These are phyloP conservation scores for Ajuga chamaepitys DNA, from an alignment of 257 asterid genomes.

Conservation along the genomic window DNA sequence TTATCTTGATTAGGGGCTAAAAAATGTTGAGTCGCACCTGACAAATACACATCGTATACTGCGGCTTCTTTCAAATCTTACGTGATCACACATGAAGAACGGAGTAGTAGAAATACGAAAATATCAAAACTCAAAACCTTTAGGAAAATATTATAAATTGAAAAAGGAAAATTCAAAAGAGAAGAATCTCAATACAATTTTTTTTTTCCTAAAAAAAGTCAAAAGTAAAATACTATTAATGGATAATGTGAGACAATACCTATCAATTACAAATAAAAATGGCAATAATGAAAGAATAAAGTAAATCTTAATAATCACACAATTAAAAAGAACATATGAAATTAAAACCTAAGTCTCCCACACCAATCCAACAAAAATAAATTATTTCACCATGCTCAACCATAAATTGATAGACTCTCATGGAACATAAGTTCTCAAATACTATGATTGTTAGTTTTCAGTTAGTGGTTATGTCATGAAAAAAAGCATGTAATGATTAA, in stretches of 20 bases:
- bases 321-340: constrained; percentile 8
- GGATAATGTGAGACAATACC: constrained; percentile 4
- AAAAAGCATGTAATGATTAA: constrained; percentile 19
- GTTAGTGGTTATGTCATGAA: constrained; percentile 16
- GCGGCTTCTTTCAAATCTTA: too few species aligned
- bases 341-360: constrained; percentile 11
- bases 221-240: too few species aligned
- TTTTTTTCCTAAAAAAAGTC: too few species aligned
- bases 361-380: constrained; percentile 24
- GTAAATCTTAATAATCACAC: not conserved
- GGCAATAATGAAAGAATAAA: constrained; percentile 7
- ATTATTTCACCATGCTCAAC: constrained; percentile 20
- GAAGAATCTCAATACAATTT: too few species aligned
- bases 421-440: constrained; percentile 19
- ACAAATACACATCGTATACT: too few species aligned
- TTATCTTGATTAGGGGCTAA: too few species aligned
- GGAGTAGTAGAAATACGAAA: too few species aligned
- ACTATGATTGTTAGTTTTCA: constrained; percentile 18
- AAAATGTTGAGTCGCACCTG: too few species aligned
- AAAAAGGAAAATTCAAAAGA: too few species aligned
- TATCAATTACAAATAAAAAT: not conserved
- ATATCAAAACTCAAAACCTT: too few species aligned
- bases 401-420: constrained; percentile 13
- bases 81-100: too few species aligned
- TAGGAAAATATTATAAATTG: too few species aligned